Conservation (phyloP, 176 grass and related monocot species). For the Raddia guianensis region DNA sequence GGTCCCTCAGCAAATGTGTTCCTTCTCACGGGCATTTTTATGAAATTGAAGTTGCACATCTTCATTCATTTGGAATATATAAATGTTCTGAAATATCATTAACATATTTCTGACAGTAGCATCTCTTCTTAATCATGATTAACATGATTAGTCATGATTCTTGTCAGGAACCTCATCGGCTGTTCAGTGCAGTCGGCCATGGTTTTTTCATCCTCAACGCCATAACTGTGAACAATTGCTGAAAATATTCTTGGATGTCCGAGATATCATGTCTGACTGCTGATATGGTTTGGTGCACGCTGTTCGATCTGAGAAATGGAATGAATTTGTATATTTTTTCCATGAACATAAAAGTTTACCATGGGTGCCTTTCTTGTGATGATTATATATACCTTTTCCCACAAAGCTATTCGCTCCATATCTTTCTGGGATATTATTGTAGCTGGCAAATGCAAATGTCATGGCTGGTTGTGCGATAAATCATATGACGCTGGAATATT, state of each 20-base stretch:
- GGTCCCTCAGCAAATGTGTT: not conserved
- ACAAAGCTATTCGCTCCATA: not conserved
- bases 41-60: not conserved
- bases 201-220: slow-evolving; percentile 20
- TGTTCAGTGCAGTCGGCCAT: slow-evolving; percentile 11
- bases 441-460: not conserved
- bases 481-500: not conserved
- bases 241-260: slow-evolving; percentile 4
- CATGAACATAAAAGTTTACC: slow-evolving; percentile 23
- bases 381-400: not conserved
- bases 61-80: not conserved
- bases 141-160: not conserved
- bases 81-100: slow-evolving; percentile 16
- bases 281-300: slow-evolving; percentile 28
- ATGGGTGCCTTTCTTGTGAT: slow-evolving; percentile 16
- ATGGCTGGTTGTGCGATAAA: not conserved
- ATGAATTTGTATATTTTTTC: slow-evolving; percentile 32
- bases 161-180: slow-evolving; percentile 31
- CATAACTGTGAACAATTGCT: not conserved
- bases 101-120: not conserved
- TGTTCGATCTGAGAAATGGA: slow-evolving; percentile 32
- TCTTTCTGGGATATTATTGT: not conserved
- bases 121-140: not conserved
- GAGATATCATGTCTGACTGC: slow-evolving; percentile 16
- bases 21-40: not conserved